A percentile compares a stretch with the other conserved stretches of the same genome.
These are phyloP conservation scores for Arachnopeziza araneosa DNA, from an alignment of 2,329 filamentous ascomycete species.

Conservation along the genomic window DNA sequence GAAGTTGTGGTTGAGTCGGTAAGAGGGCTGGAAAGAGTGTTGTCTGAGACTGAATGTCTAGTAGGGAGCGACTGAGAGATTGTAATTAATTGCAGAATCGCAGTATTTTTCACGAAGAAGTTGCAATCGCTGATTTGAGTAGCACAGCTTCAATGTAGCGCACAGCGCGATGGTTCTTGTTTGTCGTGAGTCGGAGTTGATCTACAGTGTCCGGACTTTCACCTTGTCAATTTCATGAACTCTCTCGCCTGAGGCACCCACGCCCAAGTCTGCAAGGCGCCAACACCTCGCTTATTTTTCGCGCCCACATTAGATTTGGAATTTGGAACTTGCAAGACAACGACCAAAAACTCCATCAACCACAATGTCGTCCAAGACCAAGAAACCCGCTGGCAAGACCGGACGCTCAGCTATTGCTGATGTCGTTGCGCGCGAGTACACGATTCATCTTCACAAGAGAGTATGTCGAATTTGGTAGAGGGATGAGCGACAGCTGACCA, in stretches of 20 bases:
- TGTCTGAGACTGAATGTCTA: background rate
- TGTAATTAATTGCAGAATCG: background rate
- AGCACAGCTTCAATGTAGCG: background rate
- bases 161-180: background rate
- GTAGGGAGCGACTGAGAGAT: background rate
- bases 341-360: background rate
- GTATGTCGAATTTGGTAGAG: constrained; percentile 53
- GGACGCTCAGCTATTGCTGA: constrained; percentile 93
- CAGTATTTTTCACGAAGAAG: background rate
- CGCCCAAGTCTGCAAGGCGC: background rate
- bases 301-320: background rate
- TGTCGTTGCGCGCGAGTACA: constrained; percentile 99
- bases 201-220: background rate
- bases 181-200: background rate
- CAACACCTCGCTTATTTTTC: background rate
- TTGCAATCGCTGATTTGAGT: background rate
- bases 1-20: constrained; percentile 1
- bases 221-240: background rate
- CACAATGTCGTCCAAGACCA: constrained; percentile 53
- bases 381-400: constrained; percentile 65
- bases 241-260: background rate
- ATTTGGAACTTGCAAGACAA: background rate
- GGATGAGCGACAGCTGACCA: constrained; percentile 41
- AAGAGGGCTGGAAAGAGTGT: background rate
- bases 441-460: constrained; percentile 99